A percentile compares a stretch with the other conserved stretches of the same genome.
These are phyloP conservation scores for Elaeis guineensis DNA, from an alignment of 176 grass and related monocot species.

Conservation along the genomic window DNA sequence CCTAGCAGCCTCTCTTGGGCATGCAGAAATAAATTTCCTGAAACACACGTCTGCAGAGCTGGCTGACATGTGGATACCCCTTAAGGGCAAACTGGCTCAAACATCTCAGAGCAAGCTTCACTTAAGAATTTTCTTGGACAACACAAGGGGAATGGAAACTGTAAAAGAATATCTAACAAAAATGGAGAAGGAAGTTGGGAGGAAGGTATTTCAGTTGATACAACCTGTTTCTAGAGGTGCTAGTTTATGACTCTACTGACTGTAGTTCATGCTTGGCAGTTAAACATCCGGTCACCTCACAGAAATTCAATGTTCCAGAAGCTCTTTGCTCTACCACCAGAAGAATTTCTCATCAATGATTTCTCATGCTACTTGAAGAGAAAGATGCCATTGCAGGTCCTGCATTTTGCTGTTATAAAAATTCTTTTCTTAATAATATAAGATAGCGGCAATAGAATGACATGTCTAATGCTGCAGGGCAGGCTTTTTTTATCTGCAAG, in stretches of 20 bases:
- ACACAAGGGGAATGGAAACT: constrained; percentile 56
- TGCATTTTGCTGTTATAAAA: background rate
- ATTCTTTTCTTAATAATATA: background rate
- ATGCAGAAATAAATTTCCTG: constrained; percentile 78
- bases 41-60: constrained; percentile 55
- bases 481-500: constrained; percentile 77
- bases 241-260: constrained; percentile 2
- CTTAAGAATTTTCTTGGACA: constrained; percentile 83
- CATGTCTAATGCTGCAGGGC: constrained; percentile 31
- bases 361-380: constrained; percentile 75
- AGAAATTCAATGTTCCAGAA: constrained; percentile 81
- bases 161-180: constrained; percentile 63
- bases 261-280: constrained; percentile 25
- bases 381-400: constrained; percentile 61
- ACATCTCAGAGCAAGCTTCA: constrained; percentile 58
- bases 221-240: background rate
- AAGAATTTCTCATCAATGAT: constrained; percentile 93
- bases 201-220: constrained; percentile 41
- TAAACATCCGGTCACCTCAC: constrained; percentile 53
- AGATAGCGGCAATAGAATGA: background rate
- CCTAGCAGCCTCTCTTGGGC: constrained; percentile 51
- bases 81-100: constrained; percentile 61
- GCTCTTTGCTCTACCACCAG: constrained; percentile 57
- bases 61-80: constrained; percentile 69
- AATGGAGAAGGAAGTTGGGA: constrained; percentile 92